Percentiles rank a stretch among this genome's conserved stretches.
phyloP scores from a whole-genome alignment of 192 early-diverging fungal species.

The Coemansia sp. region DNA sequence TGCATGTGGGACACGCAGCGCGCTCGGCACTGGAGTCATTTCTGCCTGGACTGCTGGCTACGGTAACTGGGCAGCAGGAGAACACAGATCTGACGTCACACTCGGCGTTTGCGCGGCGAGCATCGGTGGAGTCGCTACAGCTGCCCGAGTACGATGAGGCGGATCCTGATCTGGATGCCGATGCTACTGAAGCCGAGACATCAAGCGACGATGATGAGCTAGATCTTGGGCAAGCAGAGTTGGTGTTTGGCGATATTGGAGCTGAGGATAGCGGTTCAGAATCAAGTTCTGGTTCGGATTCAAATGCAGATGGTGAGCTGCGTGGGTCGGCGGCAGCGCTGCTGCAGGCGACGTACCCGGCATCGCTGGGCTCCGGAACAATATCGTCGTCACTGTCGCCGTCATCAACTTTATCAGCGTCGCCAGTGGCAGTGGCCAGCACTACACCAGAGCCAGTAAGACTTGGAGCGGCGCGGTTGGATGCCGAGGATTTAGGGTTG shows the following conservation, averaged over 20 bases:
- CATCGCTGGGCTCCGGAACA: conserved; percentile 41
- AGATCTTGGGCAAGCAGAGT: not conserved
- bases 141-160: conserved; percentile 52
- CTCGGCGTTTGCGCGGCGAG: conserved; percentile 42
- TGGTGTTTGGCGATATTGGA: not conserved
- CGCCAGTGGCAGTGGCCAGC: conserved; percentile 45
- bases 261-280: not conserved
- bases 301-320: conserved; percentile 25
- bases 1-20: conserved; percentile 44
- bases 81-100: conserved; percentile 50
- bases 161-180: conserved; percentile 36
- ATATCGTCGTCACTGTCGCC: conserved; percentile 53
- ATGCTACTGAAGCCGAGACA: conserved; percentile 28
- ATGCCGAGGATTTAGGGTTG: conserved; percentile 41
- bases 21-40: conserved; percentile 49
- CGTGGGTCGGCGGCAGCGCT: conserved; percentile 47
- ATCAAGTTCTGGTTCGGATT: not conserved
- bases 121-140: conserved; percentile 39
- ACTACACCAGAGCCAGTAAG: conserved; percentile 34
- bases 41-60: conserved; percentile 50
- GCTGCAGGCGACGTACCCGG: conserved; percentile 36
- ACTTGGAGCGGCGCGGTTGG: conserved; percentile 25
- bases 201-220: conserved; percentile 14
- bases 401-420: conserved; percentile 52
- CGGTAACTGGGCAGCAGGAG: conserved; percentile 45